Conservation (phyloP, 257 asterid species). For the Lithospermum erythrorhizon region DNA sequence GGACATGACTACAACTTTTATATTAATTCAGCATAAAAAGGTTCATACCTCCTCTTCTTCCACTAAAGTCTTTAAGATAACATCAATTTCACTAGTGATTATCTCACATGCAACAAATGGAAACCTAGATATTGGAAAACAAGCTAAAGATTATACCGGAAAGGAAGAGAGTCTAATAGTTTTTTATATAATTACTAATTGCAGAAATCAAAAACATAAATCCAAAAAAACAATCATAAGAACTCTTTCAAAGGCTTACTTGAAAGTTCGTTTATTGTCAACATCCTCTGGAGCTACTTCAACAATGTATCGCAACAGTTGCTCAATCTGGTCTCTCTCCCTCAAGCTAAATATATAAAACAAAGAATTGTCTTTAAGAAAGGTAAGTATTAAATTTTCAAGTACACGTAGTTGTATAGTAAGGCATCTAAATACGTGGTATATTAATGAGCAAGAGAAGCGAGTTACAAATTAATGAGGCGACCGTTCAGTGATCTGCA, state of each 20-base stretch:
- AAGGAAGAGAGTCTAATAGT: not conserved
- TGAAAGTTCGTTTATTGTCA: constrained; percentile 74
- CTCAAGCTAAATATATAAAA: constrained; percentile 60
- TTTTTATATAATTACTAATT: not conserved
- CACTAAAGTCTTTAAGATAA: constrained; percentile 85
- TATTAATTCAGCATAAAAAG: not conserved
- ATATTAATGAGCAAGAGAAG: not conserved
- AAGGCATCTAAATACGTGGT: not conserved
- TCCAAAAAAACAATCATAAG: not conserved
- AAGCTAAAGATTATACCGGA: not conserved
- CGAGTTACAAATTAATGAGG: constrained; percentile 78
- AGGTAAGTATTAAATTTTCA: not conserved
- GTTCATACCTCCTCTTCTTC: constrained; percentile 79
- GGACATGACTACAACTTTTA: not conserved
- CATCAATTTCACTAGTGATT: constrained; percentile 93
- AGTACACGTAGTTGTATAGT: not conserved
- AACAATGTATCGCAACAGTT: constrained; percentile 65
- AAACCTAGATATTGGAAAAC: constrained; percentile 39
- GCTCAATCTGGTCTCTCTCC: constrained; percentile 83
- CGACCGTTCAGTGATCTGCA: constrained; percentile 97
- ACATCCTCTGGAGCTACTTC: constrained; percentile 85
- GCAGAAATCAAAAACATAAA: not conserved
- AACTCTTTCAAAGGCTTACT: constrained; percentile 37
- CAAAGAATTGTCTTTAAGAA: constrained; percentile 1
- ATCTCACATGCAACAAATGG: constrained; percentile 96